Evolutionary conservation across 108 stramenopile species (phyloP).

Genomic region (Fistulifera solaris): DNA sequence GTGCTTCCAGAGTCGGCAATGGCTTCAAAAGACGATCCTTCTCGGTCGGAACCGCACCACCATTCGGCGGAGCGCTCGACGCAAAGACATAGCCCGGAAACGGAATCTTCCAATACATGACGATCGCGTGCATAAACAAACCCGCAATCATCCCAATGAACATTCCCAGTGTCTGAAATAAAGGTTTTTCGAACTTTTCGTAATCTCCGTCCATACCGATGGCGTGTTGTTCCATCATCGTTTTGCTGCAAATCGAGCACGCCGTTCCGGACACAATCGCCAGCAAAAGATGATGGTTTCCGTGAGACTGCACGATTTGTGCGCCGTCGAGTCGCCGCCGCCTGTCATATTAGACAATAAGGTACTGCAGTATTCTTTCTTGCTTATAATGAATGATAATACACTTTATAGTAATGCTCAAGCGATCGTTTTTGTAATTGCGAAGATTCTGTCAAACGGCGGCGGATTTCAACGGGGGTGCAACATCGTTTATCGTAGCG

Average conservation of each 20-base stretch:
- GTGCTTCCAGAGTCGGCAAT: background rate
- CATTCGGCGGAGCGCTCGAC: too few relatives aligned
- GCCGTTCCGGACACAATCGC: slow-evolving; percentile 82
- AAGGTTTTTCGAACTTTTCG: slow-evolving; percentile 52
- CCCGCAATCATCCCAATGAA: slow-evolving; percentile 86
- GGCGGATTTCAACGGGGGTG: too few relatives aligned
- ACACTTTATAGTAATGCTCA: too few relatives aligned
- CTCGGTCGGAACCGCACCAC: slow-evolving; percentile 2
- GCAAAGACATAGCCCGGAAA: slow-evolving; percentile 72
- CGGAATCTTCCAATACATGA: slow-evolving; percentile 55
- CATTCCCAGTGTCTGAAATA: slow-evolving; percentile 86
- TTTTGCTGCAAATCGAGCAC: slow-evolving; percentile 81
- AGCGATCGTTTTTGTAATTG: too few relatives aligned
- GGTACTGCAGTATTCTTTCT: too few relatives aligned
- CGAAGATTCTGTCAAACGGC: too few relatives aligned
- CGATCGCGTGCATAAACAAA: slow-evolving; percentile 68
- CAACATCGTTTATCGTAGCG: too few relatives aligned
- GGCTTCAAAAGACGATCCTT: background rate
- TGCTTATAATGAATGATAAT: too few relatives aligned
- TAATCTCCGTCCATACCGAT: slow-evolving; percentile 49
- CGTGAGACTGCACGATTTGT: slow-evolving; percentile 38
- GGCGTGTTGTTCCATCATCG: slow-evolving; percentile 71
- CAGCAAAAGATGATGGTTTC: slow-evolving; percentile 65
- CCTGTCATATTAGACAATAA: too few relatives aligned
- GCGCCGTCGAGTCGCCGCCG: too few relatives aligned